These are phyloP conservation scores for Ceratobasidium sp. DNA, from an alignment of 1,284 basidiomycete species.

Conservation along the genomic window DNA sequence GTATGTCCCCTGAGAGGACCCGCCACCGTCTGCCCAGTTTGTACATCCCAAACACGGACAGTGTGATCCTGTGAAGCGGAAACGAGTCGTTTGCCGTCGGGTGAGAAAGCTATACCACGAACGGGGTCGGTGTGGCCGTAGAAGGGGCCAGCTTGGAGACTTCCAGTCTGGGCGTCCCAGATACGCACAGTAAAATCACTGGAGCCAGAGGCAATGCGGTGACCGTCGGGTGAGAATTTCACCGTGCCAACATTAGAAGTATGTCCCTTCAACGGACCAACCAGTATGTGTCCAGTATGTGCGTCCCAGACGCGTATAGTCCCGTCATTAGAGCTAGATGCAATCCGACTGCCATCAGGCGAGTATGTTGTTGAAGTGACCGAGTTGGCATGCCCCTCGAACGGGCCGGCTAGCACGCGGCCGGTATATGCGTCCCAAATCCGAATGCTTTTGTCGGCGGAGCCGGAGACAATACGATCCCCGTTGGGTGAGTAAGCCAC, in stretches of 20 bases:
- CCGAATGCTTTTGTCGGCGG: too few species aligned
- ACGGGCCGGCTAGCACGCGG: too few species aligned
- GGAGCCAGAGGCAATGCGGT: too few species aligned
- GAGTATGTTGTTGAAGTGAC: too few species aligned
- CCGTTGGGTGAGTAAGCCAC: conserved; percentile 8
- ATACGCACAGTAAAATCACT: conserved; percentile 26
- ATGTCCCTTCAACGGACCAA: conserved; percentile 31
- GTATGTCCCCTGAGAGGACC: too few species aligned
- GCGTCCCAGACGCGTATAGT: conserved; percentile 35
- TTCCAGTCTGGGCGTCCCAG: conserved; percentile 21
- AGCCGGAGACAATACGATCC: too few species aligned
- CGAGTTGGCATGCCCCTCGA: too few species aligned
- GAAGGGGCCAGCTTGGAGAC: too few species aligned
- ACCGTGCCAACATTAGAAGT: conserved; percentile 9
- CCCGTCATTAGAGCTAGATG: too few species aligned
- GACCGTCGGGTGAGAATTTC: conserved; percentile 37
- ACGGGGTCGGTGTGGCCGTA: conserved; percentile 13
- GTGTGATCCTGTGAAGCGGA: conserved; percentile 9
- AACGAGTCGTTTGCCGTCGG: not conserved
- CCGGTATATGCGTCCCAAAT: too few species aligned
- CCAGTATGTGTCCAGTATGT: not conserved
- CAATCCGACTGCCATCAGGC: too few species aligned
- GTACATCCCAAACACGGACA: conserved; percentile 7
- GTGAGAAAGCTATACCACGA: conserved; percentile 4
- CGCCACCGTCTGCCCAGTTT: too few species aligned